A percentile compares a stretch with the other conserved stretches of the same genome.
phyloP scores from a whole-genome alignment of 2,329 filamentous ascomycete species.

The Penicillium sp. region DNA sequence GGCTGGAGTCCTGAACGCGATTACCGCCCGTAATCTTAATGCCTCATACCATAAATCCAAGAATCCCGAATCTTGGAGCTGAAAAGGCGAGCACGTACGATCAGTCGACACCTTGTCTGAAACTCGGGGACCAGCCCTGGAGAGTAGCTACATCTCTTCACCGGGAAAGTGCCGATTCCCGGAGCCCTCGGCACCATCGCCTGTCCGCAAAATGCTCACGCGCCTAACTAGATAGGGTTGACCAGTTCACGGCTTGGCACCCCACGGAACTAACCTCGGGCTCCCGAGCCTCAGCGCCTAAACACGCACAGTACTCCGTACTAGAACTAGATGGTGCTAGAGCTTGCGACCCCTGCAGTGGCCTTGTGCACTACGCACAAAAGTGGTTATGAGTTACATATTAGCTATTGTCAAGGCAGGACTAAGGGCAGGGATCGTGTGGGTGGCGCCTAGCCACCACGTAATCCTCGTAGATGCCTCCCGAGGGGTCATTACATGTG shows the following conservation, averaged over 20 bases:
- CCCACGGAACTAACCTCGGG: neutral
- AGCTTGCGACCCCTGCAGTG: neutral
- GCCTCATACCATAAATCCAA: neutral
- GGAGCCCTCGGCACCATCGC: neutral
- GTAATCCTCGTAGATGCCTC: too few relatives aligned
- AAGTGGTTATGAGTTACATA: neutral
- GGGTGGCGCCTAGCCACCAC: neutral
- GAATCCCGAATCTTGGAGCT: neutral
- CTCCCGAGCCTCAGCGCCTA: slow-evolving; percentile 1
- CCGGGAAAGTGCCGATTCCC: slow-evolving; percentile 5
- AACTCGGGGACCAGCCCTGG: too few relatives aligned
- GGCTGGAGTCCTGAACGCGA: neutral
- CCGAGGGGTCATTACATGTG: neutral
- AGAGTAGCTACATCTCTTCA: neutral
- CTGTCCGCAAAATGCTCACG: neutral
- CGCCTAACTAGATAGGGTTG: neutral
- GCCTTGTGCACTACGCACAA: too few relatives aligned
- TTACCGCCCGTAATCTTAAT: neutral
- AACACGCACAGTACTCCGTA: neutral
- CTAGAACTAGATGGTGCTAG: neutral
- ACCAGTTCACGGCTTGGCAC: slow-evolving; percentile 6
- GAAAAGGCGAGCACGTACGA: too few relatives aligned
- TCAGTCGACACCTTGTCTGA: too few relatives aligned
- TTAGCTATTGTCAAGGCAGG: neutral
- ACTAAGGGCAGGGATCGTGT: neutral